Evolutionary conservation across 2,329 filamentous ascomycete genomes (phyloP).

Genomic region (Apiospora marii): DNA sequence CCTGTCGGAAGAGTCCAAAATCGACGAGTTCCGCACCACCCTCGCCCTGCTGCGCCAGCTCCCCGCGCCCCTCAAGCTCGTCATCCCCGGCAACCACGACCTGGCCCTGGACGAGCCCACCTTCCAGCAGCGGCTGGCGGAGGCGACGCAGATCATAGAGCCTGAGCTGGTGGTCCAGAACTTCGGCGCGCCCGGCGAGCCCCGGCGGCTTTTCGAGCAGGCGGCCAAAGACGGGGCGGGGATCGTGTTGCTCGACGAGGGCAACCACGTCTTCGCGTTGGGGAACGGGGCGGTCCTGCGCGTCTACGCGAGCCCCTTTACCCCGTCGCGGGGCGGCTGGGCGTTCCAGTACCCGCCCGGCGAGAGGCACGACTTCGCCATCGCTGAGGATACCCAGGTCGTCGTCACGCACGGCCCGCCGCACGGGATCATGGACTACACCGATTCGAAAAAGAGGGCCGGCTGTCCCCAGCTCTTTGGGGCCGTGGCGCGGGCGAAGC

Average conservation of each 20-base stretch:
- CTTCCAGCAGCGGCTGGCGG: neutral
- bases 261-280: conserved; percentile 55
- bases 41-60: conserved; percentile 52
- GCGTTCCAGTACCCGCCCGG: conserved; percentile 57
- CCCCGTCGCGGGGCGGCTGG: conserved; percentile 54
- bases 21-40: conserved; percentile 50
- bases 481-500: conserved; percentile 52
- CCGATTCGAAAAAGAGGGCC: neutral
- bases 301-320: conserved; percentile 63
- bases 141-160: neutral
- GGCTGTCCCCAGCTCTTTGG: neutral
- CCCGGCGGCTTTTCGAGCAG: conserved; percentile 47
- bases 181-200: conserved; percentile 48
- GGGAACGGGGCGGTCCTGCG: conserved; percentile 56
- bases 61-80: conserved; percentile 59
- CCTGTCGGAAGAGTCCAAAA: conserved; percentile 52
- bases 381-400: conserved; percentile 31
- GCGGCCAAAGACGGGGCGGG: conserved; percentile 41
- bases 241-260: conserved; percentile 59
- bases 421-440: neutral
- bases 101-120: conserved; percentile 44
- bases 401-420: neutral
- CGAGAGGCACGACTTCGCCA: conserved; percentile 47
- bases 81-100: conserved; percentile 65
- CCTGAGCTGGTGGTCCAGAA: neutral